Percentiles rank a stretch among this genome's conserved stretches.
Evolutionary conservation across 352 stramenopile genomes (phyloP).

Genomic region (Globisporangium echinulatum): DNA sequence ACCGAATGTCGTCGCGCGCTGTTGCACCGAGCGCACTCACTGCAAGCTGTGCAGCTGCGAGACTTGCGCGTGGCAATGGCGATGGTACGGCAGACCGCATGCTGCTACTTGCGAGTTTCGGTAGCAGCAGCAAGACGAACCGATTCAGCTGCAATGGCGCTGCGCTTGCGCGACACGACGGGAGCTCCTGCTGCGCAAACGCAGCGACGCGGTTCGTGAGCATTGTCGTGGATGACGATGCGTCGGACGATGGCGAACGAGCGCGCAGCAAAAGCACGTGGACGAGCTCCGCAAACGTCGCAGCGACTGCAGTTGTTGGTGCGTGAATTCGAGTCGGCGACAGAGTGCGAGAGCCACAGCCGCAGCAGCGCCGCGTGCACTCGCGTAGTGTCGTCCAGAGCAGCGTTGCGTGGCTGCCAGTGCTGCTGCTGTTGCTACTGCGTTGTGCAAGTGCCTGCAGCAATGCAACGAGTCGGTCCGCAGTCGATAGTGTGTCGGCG

Average conservation of each 20-base stretch:
- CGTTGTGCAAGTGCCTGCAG: conserved; percentile 25
- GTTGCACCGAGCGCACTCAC: conserved; percentile 30
- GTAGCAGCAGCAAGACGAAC: conserved; percentile 50
- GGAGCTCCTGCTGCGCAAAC: conserved; percentile 45
- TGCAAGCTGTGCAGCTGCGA: conserved; percentile 30
- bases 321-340: not conserved
- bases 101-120: conserved; percentile 19
- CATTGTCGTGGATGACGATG: not conserved
- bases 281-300: conserved; percentile 39
- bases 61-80: conserved; percentile 2
- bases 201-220: conserved; percentile 18
- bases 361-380: conserved; percentile 55
- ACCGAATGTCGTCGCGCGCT: conserved; percentile 25
- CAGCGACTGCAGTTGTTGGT: conserved; percentile 16
- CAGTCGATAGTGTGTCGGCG: conserved; percentile 8
- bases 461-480: conserved; percentile 19
- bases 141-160: conserved; percentile 30
- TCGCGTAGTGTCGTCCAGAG: conserved; percentile 51
- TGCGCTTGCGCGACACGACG: conserved; percentile 30
- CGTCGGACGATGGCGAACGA: not conserved
- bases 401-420: conserved; percentile 12
- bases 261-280: conserved; percentile 26
- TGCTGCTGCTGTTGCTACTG: not conserved
- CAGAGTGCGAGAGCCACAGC: conserved; percentile 13
- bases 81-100: conserved; percentile 2